Evolutionary conservation across 192 early-diverging fungal genomes (phyloP).

Genomic region (Backusella luteola): DNA sequence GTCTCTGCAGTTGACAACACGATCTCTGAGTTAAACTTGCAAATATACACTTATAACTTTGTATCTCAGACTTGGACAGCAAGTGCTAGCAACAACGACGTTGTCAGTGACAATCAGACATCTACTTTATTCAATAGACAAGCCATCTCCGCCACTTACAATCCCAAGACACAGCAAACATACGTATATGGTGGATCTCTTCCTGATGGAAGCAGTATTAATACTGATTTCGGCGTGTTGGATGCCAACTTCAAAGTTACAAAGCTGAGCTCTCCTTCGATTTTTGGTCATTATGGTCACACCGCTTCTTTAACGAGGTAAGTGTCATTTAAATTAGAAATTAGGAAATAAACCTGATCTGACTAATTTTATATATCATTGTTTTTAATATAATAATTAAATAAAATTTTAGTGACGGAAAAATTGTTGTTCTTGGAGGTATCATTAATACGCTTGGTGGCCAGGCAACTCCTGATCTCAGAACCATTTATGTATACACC

Average conservation of each 20-base stretch:
- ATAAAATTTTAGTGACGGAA: conserved; percentile 20
- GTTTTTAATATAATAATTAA: too few relatives aligned
- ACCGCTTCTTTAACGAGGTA: conserved; percentile 22
- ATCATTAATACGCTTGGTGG: background rate
- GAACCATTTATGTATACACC: too few relatives aligned
- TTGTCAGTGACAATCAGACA: background rate
- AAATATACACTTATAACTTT: background rate
- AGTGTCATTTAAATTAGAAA: background rate
- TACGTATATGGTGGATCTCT: conserved; percentile 22
- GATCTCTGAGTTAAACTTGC: background rate
- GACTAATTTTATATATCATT: background rate
- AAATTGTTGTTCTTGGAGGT: conserved; percentile 34
- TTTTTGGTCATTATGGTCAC: conserved; percentile 20
- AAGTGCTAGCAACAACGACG: background rate
- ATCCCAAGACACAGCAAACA: background rate
- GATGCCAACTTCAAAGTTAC: background rate
- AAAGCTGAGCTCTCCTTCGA: background rate
- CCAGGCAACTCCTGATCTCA: too few relatives aligned
- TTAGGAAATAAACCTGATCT: background rate
- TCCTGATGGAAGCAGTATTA: background rate
- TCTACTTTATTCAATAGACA: background rate
- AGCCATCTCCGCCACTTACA: conserved; percentile 15
- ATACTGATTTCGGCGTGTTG: background rate
- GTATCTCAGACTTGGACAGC: conserved; percentile 6
- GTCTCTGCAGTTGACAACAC: background rate